Base-by-base conservation (phyloP, 139 green algal species). In the Dunaliella primolecta region DNA sequence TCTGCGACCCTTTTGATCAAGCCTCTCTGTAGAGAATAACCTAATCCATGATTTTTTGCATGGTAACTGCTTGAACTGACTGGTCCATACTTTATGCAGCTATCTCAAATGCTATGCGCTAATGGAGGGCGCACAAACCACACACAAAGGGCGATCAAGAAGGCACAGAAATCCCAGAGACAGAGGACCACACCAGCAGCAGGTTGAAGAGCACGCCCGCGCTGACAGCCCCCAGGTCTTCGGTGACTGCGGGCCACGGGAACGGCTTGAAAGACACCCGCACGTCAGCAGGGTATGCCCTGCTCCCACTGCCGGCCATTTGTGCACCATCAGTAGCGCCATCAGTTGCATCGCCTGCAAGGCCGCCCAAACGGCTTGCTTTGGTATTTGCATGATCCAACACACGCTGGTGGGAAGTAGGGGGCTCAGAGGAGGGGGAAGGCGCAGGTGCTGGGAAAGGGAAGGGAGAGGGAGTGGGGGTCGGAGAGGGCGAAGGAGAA, bases 161-260 rank as follows among this genome's bases (percentile, higher is more conserved):
- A n/a, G n/a, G n/a, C n/a, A n/a, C n/a, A n/a, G n/a, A n/a, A n/a
- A n/a, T n/a, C n/a, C n/a, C n/a, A n/a, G n/a, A n/a, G n/a, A n/a
- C n/a, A n/a, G n/a, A n/a, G n/a, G n/a, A n/a, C n/a, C n/a, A n/a
- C n/a, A 92, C 92, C 74, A 96, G 88, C 83, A 96, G 89, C 86
- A 96, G 89, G 84, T 95, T 96, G 87, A 96, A 93, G 37, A 95
- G 91, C 3, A 89, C 86, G 0, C 91, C 92, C 0, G 93, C 91
- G 25, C 83, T 85, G 0, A 86, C 92, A 24, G 92, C 91, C 0
- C 88, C 92, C 36, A 93, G 75, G 84, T 94, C 89, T 70, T 93
- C 84, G 37, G 71, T 81, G 31, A 85, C 79, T 0, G 92, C 86
- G 0, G 94, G 94, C 94, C 94, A 96, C 36, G 94, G 94, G 80